phyloP scores from a whole-genome alignment of 78 protist genomes.

The Isochrysis galbana region DNA sequence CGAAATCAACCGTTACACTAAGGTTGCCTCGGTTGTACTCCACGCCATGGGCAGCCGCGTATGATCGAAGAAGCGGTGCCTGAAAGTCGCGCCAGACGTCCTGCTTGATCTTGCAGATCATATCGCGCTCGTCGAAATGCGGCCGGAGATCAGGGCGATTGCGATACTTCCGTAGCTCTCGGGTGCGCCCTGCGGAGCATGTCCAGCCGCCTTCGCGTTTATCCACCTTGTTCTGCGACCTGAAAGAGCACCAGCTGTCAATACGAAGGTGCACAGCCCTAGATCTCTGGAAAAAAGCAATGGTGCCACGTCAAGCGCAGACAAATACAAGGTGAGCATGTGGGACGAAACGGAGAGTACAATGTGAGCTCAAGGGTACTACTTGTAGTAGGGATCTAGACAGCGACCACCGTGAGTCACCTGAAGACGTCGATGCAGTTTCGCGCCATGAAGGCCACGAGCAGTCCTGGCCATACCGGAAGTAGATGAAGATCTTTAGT shows the following conservation, averaged over 20 bases:
- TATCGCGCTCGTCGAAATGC: background rate
- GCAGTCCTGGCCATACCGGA: background rate
- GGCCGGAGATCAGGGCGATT: background rate
- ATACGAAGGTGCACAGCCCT: too few relatives aligned
- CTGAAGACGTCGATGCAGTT: background rate
- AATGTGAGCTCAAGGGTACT: too few relatives aligned
- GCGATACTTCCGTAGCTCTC: background rate
- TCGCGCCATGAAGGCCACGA: background rate
- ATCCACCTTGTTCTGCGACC: background rate
- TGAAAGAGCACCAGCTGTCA: too few relatives aligned
- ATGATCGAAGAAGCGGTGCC: background rate
- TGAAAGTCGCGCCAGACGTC: background rate
- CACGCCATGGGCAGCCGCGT: background rate
- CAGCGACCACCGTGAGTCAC: too few relatives aligned
- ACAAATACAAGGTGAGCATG: too few relatives aligned
- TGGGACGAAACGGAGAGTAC: too few relatives aligned
- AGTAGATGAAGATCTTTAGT: background rate
- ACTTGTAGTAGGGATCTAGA: too few relatives aligned
- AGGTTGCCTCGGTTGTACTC: background rate
- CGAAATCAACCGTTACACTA: background rate
- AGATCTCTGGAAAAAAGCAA: too few relatives aligned
- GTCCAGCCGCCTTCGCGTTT: background rate
- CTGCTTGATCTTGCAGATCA: slow-evolving; percentile 11
- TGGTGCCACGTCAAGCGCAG: too few relatives aligned
- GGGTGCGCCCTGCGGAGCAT: background rate